Base-by-base conservation (phyloP, 2,329 filamentous ascomycete species). In the Ophiostoma sp. region DNA sequence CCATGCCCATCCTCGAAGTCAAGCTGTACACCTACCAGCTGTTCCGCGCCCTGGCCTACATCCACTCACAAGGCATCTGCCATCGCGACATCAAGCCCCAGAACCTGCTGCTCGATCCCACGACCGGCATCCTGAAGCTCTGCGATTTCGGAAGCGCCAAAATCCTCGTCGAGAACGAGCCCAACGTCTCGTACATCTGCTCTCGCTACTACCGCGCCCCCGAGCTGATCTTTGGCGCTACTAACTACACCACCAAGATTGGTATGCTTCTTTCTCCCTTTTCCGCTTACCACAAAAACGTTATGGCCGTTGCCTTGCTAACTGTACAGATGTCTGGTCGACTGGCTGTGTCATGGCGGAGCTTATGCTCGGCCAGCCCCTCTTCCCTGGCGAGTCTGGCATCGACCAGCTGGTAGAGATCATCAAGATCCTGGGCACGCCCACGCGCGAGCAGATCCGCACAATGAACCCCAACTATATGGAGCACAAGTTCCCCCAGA, bases 391-490 rank as follows among this genome's bases (percentile, higher is more conserved):
- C 75, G 95, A 99, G 80, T 99, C 95, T 64, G 95, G 95, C 72
- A 99, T 99, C 76, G 95, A 99, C 77, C 95, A 99, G 78, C 84
- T 99, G 65, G 95, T 99, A 63, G 95, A 99, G 80, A 99, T 99
- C 78, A 99, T 99, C 85, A 99, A 99, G 82, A 94, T 99, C 67
- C 83, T 99, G 70, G 95, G 95, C 70, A 99, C 95, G 18, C 95
- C 95, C 18, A 98, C 95, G 47, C 87, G 95, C 72, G 95, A 99
- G 79, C 95, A 99, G 80, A 99, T 99, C 76, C 91, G 95, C 74
- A 99, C 95, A 73, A 99, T 99, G 95, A 99, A 99, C 80, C 95
- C 95, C 70, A 99, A 99, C 81, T 99, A 99, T 81, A 99, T 99
- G 95, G 95, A 99, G 82, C 95, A 99, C 83, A 98, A 98, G 83